A percentile compares a stretch with the other conserved stretches of the same genome.
Evolutionary conservation across 2,329 filamentous ascomycete genomes (phyloP).

Genomic region (Seiridium unicorne): DNA sequence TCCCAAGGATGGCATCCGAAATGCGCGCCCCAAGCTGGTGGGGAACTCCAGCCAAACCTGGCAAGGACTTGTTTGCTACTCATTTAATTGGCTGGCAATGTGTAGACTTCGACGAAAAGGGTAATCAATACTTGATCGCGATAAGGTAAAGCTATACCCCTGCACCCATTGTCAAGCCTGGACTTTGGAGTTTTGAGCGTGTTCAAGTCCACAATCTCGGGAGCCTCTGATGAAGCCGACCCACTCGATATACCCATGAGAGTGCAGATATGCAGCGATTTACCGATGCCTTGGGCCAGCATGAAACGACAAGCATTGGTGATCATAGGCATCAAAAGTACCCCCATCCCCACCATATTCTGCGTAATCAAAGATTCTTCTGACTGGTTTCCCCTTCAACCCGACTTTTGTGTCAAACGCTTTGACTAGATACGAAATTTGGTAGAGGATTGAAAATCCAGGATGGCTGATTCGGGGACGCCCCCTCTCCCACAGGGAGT

Average conservation of each 20-base stretch:
- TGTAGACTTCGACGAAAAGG: neutral
- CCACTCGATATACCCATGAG: neutral
- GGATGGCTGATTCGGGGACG: slow-evolving; percentile 4
- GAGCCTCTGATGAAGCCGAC: neutral
- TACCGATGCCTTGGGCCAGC: too few species aligned
- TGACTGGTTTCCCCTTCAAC: too few species aligned
- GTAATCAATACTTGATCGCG: neutral
- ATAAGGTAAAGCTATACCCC: neutral
- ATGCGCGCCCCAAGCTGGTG: neutral
- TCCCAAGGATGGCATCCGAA: neutral
- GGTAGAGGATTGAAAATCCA: neutral
- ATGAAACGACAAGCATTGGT: too few species aligned
- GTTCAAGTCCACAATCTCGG: neutral
- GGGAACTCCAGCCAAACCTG: too few species aligned
- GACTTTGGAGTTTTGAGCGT: neutral
- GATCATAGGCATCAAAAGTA: too few species aligned
- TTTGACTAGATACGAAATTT: too few species aligned
- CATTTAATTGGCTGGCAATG: too few species aligned
- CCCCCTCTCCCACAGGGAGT: slow-evolving; percentile 10
- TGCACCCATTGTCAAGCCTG: neutral
- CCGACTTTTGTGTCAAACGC: too few species aligned
- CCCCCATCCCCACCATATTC: too few species aligned
- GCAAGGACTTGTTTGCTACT: too few species aligned
- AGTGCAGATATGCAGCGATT: too few species aligned
- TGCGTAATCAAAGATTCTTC: too few species aligned